Base-by-base conservation (phyloP, 2,329 filamentous ascomycete genomes). In the Aureobasidium subglaciale region DNA sequence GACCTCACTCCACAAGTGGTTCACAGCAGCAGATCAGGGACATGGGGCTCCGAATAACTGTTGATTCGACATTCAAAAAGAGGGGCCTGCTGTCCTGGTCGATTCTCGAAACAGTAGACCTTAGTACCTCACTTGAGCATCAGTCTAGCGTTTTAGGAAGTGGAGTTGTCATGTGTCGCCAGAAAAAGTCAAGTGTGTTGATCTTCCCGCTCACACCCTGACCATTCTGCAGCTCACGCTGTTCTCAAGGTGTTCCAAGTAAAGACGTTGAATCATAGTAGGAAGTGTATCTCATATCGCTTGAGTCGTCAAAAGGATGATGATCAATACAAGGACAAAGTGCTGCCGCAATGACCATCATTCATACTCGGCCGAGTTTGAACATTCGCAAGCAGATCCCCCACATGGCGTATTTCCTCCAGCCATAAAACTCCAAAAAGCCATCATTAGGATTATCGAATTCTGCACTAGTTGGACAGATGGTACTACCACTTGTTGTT, bases 351-450 rank as follows among this genome's bases (percentile, higher is more conserved):
- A 15, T 41, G 38, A 41, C 41, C 24, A 43, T 30, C 41, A n/a
- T 27, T 30, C 30, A 48, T n/a, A 11, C 43, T 48, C 43, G 43
- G 43, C 43, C 43, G 43, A 48, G 43, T 48, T 48, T 48, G 43
- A 35, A 16, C 10, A 22, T 32, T 18, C 29, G 13, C 32, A 46
- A 46, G 43, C 29, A 48, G 43, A 48, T 35, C 43, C 43, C 43
- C 43, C 43, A 48, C 43, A 48, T 35, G 43, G 43, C 43, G 43
- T 35, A 18, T 22, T 11, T 18, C 11, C 9, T 30, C 29, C 24
- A 25, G 43, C 43, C 43, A 48, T n/a, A n/a, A 10, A 34, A 35
- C 16, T 20, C 18, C 42, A 15, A 15, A 32, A 22, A 45, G 42
- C 42, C 7, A 42, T 20, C 42, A 15, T 45, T 20, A 45, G 18